These are phyloP conservation scores for Aureobasidium sp. DNA, from an alignment of 2,329 filamentous ascomycete species.

Conservation along the genomic window DNA sequence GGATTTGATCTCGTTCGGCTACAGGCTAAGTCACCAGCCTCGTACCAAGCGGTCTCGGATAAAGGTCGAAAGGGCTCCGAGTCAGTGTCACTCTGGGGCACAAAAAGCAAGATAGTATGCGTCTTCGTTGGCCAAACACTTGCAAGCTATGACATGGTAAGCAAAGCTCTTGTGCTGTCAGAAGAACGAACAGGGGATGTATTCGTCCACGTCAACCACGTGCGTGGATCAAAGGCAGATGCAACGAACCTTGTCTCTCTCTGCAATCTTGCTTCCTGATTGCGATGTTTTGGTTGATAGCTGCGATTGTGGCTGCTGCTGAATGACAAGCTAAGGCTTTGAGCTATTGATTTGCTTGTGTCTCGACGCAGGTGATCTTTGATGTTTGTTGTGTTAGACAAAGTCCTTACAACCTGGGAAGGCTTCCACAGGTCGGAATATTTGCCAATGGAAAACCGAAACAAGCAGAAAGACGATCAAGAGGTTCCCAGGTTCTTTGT, in stretches of 20 bases:
- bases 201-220: background rate
- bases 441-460: slow-evolving; percentile 5
- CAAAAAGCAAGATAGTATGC: slow-evolving; percentile 14
- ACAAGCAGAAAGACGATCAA: background rate
- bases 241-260: slow-evolving; percentile 10
- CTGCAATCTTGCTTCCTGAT: background rate
- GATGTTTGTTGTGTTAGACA: slow-evolving; percentile 9
- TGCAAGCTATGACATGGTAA: slow-evolving; percentile 6
- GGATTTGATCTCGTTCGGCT: background rate
- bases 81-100: slow-evolving; percentile 10
- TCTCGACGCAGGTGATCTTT: slow-evolving; percentile 3
- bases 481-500: slow-evolving; percentile 12
- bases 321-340: slow-evolving; percentile 1
- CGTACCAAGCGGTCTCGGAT: slow-evolving; percentile 10
- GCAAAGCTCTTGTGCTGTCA: slow-evolving; percentile 1
- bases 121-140: slow-evolving; percentile 1
- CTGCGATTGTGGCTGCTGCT: background rate
- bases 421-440: background rate
- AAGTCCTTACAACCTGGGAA: slow-evolving; percentile 3
- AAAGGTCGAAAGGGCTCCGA: slow-evolving; percentile 5
- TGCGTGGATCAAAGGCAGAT: background rate
- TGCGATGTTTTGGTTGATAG: background rate
- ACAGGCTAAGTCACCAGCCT: slow-evolving; percentile 1
- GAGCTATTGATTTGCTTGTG: slow-evolving; percentile 8
- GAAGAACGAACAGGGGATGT: background rate